Base-by-base conservation (phyloP, 345 rosid species). In the Populus pruinosa region DNA sequence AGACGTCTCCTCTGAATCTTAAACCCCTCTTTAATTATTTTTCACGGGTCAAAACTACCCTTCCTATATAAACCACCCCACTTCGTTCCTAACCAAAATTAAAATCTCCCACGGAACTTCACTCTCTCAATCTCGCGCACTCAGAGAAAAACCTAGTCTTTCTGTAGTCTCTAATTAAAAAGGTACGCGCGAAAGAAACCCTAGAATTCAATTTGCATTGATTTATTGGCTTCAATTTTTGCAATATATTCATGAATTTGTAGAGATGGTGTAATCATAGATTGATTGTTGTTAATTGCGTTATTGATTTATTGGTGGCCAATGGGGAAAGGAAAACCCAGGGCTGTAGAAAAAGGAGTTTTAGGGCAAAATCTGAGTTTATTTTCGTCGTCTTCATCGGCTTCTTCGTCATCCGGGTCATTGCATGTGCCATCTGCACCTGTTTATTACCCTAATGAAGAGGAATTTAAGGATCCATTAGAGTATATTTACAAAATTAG, bases 321-420 rank as follows among this genome's bases (percentile, higher is more conserved):
- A 78, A 94, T 94, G 99, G 98, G 97, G 66, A 94, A 94, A 81
- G 98, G 99, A 76, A 91, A 89, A 84, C 86, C 90, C 67, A 93
- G 96, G 85, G 93, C 94, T 31, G 92, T 89, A 55, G 94, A 93
- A 88, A 89, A 86, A 69, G 84, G 88, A 67, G 93, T 88, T 14
- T 77, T 87, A 69, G 94, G 89, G 82, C 94, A 90, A 69, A 90
- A 82, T 70, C 81, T 78, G 73, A 79, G 85, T 69, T 81, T 79
- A 21, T 38, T 68, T 43, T 71, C 70, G 36, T 67, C 67, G 5
- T 63, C 67, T 4, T 27, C 67, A 21, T 63, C 33, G 6, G 29
- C 25, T 36, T 67, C 44, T 5, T 67, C 41, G 43, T 67, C 81
- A 2, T 76, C 79, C 10, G 82, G 80, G 5, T 86, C 90, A 53